Evolutionary conservation across 1,139 yeast species (phyloP), one percentile per base, ranked within the genome.

Genomic region (Arxiozyma slooffiae): DNA sequence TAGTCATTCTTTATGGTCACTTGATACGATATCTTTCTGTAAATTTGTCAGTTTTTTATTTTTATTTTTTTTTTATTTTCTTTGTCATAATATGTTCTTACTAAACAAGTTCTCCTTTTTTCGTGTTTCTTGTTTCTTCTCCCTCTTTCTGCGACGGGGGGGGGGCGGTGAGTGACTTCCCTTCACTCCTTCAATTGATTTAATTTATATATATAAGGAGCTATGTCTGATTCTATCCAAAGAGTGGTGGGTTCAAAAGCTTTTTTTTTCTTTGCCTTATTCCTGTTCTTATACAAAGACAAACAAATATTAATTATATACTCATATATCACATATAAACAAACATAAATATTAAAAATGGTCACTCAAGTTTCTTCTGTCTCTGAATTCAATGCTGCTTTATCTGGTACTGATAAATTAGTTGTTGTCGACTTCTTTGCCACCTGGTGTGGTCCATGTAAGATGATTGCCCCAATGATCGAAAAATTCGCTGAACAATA

Each of bases 401-500:
- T 84, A 60, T 59, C 71, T 50, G 44, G 43, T 34, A 60, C 57
- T 38, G 79, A 77, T 56, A 82, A 82, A 57, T 76, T 86, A 66
- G 86, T 86, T 58, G 94, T 89, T 57, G 87, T 89, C 57, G 97
- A 89, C 74, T 89, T 89, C 74, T 87, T 82, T 63, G 96, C 97
- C 60, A 82, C 90, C 55, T 89, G 97, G 96, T 89, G 97, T 72
- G 96, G 96, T 61, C 96, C 97, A 55, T 89, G 97, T 76, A 88
- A 88, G 76, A 85, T 85, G 82, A 83, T 89, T 74, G 89, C 96
- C 55, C 97, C 97, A 67, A 74, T 86, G 73, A 72, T 89, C 62
- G 94, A 87, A 63, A 85, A 85, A 71, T 83, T 88, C 66, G 70
- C 81, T 41, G 69, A 72, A 48, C 76, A 79, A 61, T 76, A 73